Base-by-base conservation (phyloP, 2,329 filamentous ascomycete genomes). In the Juglanconis juglandina region DNA sequence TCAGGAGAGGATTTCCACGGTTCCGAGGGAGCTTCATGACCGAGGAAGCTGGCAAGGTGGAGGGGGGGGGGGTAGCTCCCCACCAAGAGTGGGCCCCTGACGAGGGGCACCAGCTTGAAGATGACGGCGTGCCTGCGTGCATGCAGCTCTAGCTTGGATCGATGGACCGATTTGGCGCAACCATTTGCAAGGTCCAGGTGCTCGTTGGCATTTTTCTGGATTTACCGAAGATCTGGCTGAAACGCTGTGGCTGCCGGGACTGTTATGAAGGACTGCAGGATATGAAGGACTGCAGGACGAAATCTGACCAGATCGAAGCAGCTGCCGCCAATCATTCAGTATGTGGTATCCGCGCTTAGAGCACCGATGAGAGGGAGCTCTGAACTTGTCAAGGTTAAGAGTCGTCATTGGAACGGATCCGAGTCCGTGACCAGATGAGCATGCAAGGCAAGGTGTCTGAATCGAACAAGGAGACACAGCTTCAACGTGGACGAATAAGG, bases 1-100 rank as follows among this genome's bases (percentile, higher is more conserved):
- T 32, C n/a, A 17, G 3, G 49, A 35, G n/a, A 53, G 34, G 42
- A 32, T 30, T 37, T 49, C 24, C 32, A 41, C 14, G 51, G 33
- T 44, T 32, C 7, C 56, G n/a, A 51, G 59, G 32, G 37, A 55
- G 56, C 51, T 48, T 53, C 14, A 48, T 32, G 37, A 35, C 48
- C 8, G 37, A 54, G 48, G 53, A 53, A 53, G 53, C 53, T 30
- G 32, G 44, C 34, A 11, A 30, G 17, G 9, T 51, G n/a, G 41
- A 5, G n/a, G 41, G 41, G 11, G 57, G 60, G 57, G 61, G 58
- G 61, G 58, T 63, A 63, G 61, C 58, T 63, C 58, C 50, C 61
- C 61, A 60, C 61, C 53, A 51, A 37, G 34, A 47, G 51, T 49
- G 54, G 32, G 39, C 53, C 61, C 41, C 54, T 57, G 51, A 61